Base-by-base conservation (phyloP, 2,329 filamentous ascomycete genomes). In the Diplodia seriata region DNA sequence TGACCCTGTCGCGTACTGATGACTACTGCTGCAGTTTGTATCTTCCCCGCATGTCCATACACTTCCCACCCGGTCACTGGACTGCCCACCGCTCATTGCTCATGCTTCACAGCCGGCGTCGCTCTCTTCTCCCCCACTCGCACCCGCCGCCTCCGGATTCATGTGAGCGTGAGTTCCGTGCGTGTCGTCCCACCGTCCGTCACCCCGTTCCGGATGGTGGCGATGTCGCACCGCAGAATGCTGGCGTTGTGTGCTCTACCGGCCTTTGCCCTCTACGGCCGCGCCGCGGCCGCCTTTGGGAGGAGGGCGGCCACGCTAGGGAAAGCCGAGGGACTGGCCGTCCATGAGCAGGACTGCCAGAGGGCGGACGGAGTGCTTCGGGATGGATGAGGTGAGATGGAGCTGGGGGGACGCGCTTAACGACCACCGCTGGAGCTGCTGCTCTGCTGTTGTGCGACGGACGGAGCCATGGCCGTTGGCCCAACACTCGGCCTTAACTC, bases 191-290 rank as follows among this genome's bases (percentile, higher is more conserved):
- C n/a, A 50, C 59, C 59, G 18, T n/a, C 59, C 47, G 33, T 63
- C 43, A 47, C 51, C 59, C 59, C 31, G 59, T 51, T 63, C 38
- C 26, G 43, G 59, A 38, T 31, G 43, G 31, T 29, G 29, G 29
- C 47, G 18, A 51, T 63, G 59, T 63, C 29, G 47, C 59, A 63
- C 59, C 4, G 59, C 59, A 63, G 57, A 2, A 20, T 29, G 40
- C 9, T 14, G 57, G 18, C 57, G 57, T 43, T 36, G 15, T 23
- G 40, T 33, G 40, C 40, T 29, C 36, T 15, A 40, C 23, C 36
- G 23, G 33, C 40, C 14, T 18, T 43, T 15, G 11, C 36, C 55
- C 12, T 23, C 33, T 38, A 9, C 14, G 55, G 55, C 38, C 23
- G 14, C 33, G 33, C 33, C 55, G 36, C 55, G 29, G 4, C 23